These are phyloP conservation scores for Lepidium sativum DNA, from an alignment of 345 rosid genomes.

Conservation along the genomic window DNA sequence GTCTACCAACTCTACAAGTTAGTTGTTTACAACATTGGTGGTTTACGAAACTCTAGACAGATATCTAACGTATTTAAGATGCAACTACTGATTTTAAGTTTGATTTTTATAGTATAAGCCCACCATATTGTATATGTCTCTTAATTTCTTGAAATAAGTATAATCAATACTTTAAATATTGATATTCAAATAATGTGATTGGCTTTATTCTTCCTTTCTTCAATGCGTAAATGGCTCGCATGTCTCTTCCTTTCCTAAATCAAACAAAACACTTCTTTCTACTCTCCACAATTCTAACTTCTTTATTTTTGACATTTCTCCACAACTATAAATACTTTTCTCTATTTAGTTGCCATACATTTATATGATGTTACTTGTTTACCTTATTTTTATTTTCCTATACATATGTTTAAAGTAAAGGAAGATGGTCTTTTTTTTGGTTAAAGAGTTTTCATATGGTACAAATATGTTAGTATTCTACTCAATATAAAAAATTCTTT, in stretches of 20 bases:
- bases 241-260: constrained; percentile 15
- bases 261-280: constrained; percentile 8
- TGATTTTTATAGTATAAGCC: neutral
- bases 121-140: neutral
- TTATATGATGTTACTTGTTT: neutral
- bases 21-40: neutral
- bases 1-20: neutral
- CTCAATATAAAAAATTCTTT: too few relatives aligned
- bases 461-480: too few relatives aligned
- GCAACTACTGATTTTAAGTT: constrained; percentile 5
- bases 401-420: too few relatives aligned
- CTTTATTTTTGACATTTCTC: neutral
- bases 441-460: too few relatives aligned
- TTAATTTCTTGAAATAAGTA: neutral
- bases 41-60: constrained; percentile 8
- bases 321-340: neutral
- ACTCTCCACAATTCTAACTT: neutral
- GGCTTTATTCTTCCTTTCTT: constrained; percentile 18
- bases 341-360: neutral
- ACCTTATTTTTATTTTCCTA: neutral
- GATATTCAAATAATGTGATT: neutral
- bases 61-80: constrained; percentile 7
- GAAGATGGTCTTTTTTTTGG: too few relatives aligned
- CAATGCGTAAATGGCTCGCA: constrained; percentile 30
- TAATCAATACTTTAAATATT: neutral